Evolutionary conservation across 2,329 filamentous ascomycete species (phyloP), one percentile per base, ranked within the genome.

Genomic region (Phialocephala subalpina): DNA sequence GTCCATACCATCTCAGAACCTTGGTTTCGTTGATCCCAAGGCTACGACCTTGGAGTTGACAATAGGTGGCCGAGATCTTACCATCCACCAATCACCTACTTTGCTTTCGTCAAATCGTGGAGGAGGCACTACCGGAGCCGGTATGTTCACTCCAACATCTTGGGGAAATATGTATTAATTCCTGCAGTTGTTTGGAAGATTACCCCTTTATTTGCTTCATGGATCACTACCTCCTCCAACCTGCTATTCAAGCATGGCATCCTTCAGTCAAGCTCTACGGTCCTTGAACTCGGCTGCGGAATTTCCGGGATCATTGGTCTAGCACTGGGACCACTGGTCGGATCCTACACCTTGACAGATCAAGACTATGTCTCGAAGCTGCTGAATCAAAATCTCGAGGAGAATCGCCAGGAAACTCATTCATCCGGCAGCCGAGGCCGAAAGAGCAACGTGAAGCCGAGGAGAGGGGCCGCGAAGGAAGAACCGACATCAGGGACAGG

Each of bases 241-340:
- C 77, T 87, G 0, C 83, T 97, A 57, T 88, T 90, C 79, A 77
- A 79, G 42, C 73, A 79, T 63, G 80, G 79, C 55, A 73, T 90
- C 59, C 82, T 95, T 8, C 78, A 81, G 27, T 66, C 81, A 0
- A 72, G 81, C 1, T 89, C 91, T 5, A 82, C 82, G 6, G 82
- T 94, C 22, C 82, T 97, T 63, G 96, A 98, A 76, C 87, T 99
- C 6, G 96, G 96, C 52, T 94, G 93, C 77, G 96, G 96, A 62
- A 91, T 97, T 63, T 92, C 94, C 0, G 93, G 91, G 20, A 83
- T 98, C 40, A 86, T 94, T 38, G 93, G 91, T 2, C 82, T 96
- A 42, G 82, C 87, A 7, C 79, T 97, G 14, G 85, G 86, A 1
- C 85, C 87, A 1, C 81, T 80, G 3, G 83, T 97, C 20, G 70